A percentile compares a stretch with the other conserved stretches of the same genome.
phyloP scores from a whole-genome alignment of 345 rosid species.

The Gossypium australe region DNA sequence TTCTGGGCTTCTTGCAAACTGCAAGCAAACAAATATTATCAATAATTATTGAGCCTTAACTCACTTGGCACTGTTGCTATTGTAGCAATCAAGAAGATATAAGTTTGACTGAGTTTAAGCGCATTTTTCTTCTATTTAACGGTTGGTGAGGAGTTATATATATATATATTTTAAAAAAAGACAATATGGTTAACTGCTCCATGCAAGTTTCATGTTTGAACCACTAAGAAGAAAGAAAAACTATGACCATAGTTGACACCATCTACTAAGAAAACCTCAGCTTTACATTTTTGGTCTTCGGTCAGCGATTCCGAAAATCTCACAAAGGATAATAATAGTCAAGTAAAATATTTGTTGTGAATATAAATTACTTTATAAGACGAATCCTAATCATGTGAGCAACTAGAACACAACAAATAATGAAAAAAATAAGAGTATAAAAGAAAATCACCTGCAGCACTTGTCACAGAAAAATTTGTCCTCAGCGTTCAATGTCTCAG shows the following conservation, averaged over 20 bases:
- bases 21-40: slow-evolving; percentile 17
- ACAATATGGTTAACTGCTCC: not conserved
- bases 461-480: slow-evolving; percentile 99
- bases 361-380: not conserved
- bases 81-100: not conserved
- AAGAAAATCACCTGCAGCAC: slow-evolving; percentile 81
- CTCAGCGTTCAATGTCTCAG: slow-evolving; percentile 97
- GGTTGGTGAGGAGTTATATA: too few species aligned
- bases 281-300: not conserved
- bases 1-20: slow-evolving; percentile 99
- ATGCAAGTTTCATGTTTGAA: not conserved
- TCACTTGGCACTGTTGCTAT: too few species aligned
- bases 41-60: too few species aligned
- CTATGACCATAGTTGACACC: not conserved
- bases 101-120: not conserved
- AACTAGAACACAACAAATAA: not conserved
- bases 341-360: not conserved
- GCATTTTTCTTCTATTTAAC: too few species aligned
- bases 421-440: not conserved
- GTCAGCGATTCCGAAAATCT: not conserved
- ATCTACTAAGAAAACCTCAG: not conserved
- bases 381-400: not conserved
- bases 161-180: too few species aligned
- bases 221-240: not conserved
- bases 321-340: not conserved